Base-by-base conservation (phyloP, 768 basidiomycete genomes). In the Mycena chlorophos region DNA sequence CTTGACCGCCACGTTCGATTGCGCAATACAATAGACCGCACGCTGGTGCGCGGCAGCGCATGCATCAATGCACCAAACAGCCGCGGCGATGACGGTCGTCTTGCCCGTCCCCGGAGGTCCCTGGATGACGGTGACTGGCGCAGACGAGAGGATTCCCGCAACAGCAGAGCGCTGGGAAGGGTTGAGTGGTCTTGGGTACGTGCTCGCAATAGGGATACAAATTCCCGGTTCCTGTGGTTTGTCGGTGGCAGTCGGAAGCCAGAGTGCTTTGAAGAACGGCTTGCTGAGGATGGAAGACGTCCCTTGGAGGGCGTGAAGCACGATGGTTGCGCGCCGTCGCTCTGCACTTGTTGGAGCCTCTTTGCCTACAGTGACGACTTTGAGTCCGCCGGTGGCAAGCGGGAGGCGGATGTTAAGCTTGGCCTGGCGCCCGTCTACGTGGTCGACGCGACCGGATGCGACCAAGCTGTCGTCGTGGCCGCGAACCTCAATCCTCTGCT, bases 1-100 rank as follows among this genome's bases (percentile, higher is more conserved):
- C 60, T 81, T 81, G 19, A 80, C 79, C 0, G 76, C 79, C 29
- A 80, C 76, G 38, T 80, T 81, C 0, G 78, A 79, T 25, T 80
- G 80, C 0, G 79, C 78, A 26, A 74, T 65, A 26, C 81, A 58
- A 73, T 75, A 80, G 10, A 77, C 62, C 8, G 61, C 49, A 25
- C 42, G 63, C 5, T 58, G 50, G 6, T 22, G 5, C 12, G 5
- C 19, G 16, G 57, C 57, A 17, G 38, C 52, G 2, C 49, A 46
- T 45, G 60, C 45, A 56, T 20, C 10, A 12, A 46, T 46, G 45
- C 23, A 25, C 14, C 42, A 29, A 19, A 51, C 56, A 8, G 56
- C 56, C 12, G 56, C 56, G 2, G 75, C 71, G 16, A 79, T 79
- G 6, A 77, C 74, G 0, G 71, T 71, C 2, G 77, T 79, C 63